Base-by-base conservation (phyloP, 2,329 filamentous ascomycete species). In the Daldinia sp. region DNA sequence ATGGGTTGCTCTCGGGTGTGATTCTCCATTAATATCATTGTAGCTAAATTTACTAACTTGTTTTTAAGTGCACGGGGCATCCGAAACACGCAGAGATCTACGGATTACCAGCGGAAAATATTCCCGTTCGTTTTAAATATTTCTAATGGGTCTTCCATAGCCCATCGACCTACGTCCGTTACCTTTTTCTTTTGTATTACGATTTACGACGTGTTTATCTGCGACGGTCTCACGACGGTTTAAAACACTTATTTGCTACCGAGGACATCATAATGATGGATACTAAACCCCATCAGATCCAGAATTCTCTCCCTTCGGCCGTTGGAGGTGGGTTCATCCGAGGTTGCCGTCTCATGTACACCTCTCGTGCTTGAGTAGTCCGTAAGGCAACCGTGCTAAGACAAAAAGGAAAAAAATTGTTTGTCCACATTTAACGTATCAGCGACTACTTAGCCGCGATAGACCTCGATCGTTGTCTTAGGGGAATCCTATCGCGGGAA, bases 331-430 rank as follows among this genome's bases (percentile, higher is more conserved):
- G 39, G 39, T 23, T 43, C 1, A 23, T 8, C 39, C 10, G 39
- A 43, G 19, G 10, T 41, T 41, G 39, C 39, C 19, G 39, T 43
- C 6, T 4, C n/a, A 8, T 37, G 7, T 11, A 10, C 7, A 25
- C 25, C 21, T 10, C 21, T 45, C 4, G 9, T 29, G 25, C 21
- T 15, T 10, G 23, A 8, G 29, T 48, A 30, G 27, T 48, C 23
- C 11, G 13, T 32, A 51, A 51, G 48, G 48, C 48, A 51, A 51
- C 48, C 48, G 17, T n/a, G 37, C 48, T 51, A 51, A 49, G 8
- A 50, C 8, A 3, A 25, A 23, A n/a, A n/a, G n/a, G n/a, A n/a
- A n/a, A n/a, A n/a, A n/a, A n/a, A n/a, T n/a, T n/a, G n/a, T n/a
- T n/a, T n/a, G n/a, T n/a, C n/a, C n/a, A n/a, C n/a, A n/a, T n/a